Conservation (phyloP, 306 rosid species). For the Quercus aquifolioides region DNA sequence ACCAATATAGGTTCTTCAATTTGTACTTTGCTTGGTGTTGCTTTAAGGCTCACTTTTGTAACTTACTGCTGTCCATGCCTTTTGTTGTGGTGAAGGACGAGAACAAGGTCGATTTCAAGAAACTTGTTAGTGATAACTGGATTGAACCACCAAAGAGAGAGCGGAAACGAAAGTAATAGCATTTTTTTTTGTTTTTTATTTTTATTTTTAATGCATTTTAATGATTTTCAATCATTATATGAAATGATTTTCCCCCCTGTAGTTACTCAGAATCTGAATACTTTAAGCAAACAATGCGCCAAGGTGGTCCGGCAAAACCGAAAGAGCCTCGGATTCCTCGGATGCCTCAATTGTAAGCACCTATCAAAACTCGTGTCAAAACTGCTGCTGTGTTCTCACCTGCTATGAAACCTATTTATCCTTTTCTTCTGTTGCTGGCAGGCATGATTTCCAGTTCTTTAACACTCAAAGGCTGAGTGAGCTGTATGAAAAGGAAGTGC, state of each 20-base stretch:
- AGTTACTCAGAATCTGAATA: slow-evolving; percentile 98
- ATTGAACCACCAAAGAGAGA: slow-evolving; percentile 97
- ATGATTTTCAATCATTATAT: not conserved
- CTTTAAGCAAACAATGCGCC: slow-evolving; percentile 98
- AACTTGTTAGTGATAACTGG: slow-evolving; percentile 94
- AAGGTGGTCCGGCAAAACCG: slow-evolving; percentile 89
- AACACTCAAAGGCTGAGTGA: slow-evolving; percentile 91
- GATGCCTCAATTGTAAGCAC: slow-evolving; percentile 96
- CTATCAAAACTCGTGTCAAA: slow-evolving; percentile 11
- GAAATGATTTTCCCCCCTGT: slow-evolving; percentile 8
- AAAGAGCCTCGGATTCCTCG: slow-evolving; percentile 98
- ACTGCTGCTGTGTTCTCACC: not conserved
- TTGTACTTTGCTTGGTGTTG: not conserved
- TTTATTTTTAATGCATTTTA: not conserved
- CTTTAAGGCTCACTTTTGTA: not conserved
- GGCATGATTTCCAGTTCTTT: slow-evolving; percentile 97
- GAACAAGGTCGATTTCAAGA: slow-evolving; percentile 88
- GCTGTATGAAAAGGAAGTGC: slow-evolving; percentile 97
- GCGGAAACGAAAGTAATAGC: slow-evolving; percentile 86
- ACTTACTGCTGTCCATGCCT: not conserved
- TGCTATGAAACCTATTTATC: not conserved
- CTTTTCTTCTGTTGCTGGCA: slow-evolving; percentile 26
- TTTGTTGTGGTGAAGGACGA: slow-evolving; percentile 62
- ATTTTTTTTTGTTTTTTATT: not conserved
- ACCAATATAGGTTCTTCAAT: not conserved